Evolutionary conservation across 768 basidiomycete species (phyloP), one percentile per base, ranked within the genome.

Genomic region (Collybiopsis confluens): DNA sequence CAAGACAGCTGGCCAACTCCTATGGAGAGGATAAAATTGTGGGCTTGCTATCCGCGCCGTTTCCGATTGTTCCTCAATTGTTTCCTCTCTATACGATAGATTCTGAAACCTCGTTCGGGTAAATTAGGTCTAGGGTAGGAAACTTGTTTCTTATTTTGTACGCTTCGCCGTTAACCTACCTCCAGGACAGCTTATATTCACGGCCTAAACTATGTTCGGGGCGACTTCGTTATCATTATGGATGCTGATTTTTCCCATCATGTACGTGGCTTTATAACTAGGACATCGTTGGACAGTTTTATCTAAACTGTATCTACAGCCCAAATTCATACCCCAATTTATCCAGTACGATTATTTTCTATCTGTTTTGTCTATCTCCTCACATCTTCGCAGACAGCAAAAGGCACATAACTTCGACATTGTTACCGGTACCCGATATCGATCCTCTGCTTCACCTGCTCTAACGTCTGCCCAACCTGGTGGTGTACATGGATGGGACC

Each of bases 181-280:
- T 35, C 72, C 57, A 93, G 91, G 53, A 94, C 93, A 20, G 93
- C 93, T 30, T 96, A 96, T 65, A 89, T 95, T 35, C 89, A 96
- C 64, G 93, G 93, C 11, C 75, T 96, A 45, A 86, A 91, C 61
- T 95, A 90, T 68, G 88, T 87, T 60, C 86, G 86, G 0, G 93
- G 93, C 8, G 90, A 92, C 69, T 96, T 94, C 71, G 91, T 94
- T 20, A 90, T 95, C 64, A 95, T 96, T 66, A 96, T 96, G 93
- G 93, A 96, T 62, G 93, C 93, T 47, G 93, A 96, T 71, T 94
- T 96, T 69, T 94, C 92, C 4, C 93, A 96, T 64, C 93, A 96
- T 60, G 92, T 92, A 70, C 42, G 88, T 71, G n/a, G n/a, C n/a
- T n/a, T n/a, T n/a, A n/a, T n/a, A n/a, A n/a, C n/a, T n/a, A n/a